Evolutionary conservation across 2,329 filamentous ascomycete genomes (phyloP).

Genomic region (Xylaria sp.): DNA sequence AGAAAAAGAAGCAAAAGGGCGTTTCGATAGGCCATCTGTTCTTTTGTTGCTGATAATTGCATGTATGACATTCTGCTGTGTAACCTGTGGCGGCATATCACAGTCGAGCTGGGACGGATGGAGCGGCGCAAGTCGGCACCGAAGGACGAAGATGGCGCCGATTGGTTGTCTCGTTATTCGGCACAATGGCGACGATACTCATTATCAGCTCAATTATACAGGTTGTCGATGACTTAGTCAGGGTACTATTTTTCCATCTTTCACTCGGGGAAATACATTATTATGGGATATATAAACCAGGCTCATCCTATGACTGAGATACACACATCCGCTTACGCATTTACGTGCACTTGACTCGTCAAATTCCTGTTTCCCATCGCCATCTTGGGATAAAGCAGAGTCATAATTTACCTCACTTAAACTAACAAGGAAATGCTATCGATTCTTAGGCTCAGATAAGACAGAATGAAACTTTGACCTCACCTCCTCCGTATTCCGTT

Average conservation of each 20-base stretch:
- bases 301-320: background rate
- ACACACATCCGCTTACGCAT: background rate
- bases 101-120: background rate
- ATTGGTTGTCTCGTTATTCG: background rate
- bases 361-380: background rate
- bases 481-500: background rate
- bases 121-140: background rate
- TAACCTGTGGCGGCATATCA: slow-evolving; percentile 1
- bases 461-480: background rate
- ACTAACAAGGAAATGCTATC: background rate
- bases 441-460: too few species aligned
- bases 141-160: background rate
- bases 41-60: too few species aligned
- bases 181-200: background rate
- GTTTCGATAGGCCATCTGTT: background rate
- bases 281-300: background rate
- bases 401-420: background rate
- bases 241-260: background rate
- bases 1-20: background rate
- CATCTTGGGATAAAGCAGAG: background rate
- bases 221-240: background rate
- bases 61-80: background rate
- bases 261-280: background rate
- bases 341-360: background rate
- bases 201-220: background rate